These are phyloP conservation scores for Phytopythium cucurbitacearum DNA, from an alignment of 352 stramenopile genomes.

Conservation along the genomic window DNA sequence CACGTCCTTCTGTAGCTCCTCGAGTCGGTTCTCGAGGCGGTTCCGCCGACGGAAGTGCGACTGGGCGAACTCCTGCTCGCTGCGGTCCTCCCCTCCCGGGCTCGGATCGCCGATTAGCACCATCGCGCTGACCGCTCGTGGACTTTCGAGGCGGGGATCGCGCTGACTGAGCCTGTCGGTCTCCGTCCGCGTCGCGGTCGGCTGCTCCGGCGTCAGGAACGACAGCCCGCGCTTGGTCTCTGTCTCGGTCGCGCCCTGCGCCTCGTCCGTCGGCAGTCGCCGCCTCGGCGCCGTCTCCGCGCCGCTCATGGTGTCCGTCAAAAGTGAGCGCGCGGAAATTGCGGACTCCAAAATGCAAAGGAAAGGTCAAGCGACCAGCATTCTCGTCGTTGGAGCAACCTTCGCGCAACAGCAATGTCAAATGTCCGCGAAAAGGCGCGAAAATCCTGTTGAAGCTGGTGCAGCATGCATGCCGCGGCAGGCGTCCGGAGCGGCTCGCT, in stretches of 20 bases:
- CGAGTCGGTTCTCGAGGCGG: conserved; percentile 53
- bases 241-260: too few relatives aligned
- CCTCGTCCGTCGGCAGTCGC: too few relatives aligned
- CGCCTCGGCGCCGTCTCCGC: too few relatives aligned
- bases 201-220: conserved; percentile 1
- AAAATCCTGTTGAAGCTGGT: not conserved
- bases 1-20: conserved; percentile 74
- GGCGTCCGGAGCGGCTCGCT: too few relatives aligned
- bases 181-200: not conserved
- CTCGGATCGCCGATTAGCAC: not conserved
- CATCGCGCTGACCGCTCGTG: not conserved
- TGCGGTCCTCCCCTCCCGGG: not conserved
- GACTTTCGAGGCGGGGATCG: not conserved
- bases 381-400: not conserved
- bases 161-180: not conserved
- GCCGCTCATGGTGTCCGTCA: not conserved
- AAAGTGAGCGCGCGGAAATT: not conserved
- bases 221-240: not conserved
- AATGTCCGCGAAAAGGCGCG: not conserved
- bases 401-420: not conserved
- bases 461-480: too few relatives aligned
- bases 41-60: conserved; percentile 51
- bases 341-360: not conserved
- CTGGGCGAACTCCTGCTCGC: conserved; percentile 18
- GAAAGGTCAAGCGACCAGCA: not conserved